phyloP scores from a whole-genome alignment of 768 basidiomycete genomes.

The Sarcomyxa edulis region DNA sequence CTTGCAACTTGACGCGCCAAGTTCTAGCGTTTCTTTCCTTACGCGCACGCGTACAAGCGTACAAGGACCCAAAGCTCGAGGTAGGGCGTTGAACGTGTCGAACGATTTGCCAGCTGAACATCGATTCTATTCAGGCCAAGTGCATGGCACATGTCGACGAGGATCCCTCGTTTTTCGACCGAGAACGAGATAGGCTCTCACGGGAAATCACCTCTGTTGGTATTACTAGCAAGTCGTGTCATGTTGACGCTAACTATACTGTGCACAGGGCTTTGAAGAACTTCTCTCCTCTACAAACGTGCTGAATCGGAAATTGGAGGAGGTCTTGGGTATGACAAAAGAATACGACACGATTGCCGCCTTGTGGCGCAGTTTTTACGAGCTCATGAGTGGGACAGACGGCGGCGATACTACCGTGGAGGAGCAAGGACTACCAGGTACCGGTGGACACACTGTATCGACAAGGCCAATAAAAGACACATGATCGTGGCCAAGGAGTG shows the following conservation, averaged over 20 bases:
- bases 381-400: conserved; percentile 62
- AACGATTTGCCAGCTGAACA: too few species aligned
- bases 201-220: conserved; percentile 70
- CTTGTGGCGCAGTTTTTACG: conserved; percentile 78
- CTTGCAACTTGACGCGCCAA: too few species aligned
- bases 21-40: too few species aligned
- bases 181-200: conserved; percentile 70
- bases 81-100: too few species aligned
- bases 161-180: conserved; percentile 66
- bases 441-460: conserved; percentile 61
- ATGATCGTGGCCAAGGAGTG: conserved; percentile 8
- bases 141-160: conserved; percentile 24
- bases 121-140: too few species aligned
- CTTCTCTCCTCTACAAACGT: conserved; percentile 79
- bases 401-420: conserved; percentile 25
- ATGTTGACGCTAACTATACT: too few species aligned
- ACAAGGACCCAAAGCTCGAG: too few species aligned
- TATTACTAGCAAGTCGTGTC: conserved; percentile 6
- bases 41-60: too few species aligned
- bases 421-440: conserved; percentile 57
- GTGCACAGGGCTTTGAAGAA: conserved; percentile 79
- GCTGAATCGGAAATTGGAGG: conserved; percentile 87
- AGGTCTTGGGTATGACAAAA: conserved; percentile 86
- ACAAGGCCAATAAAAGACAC: conserved; percentile 16
- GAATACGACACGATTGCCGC: conserved; percentile 88